These are phyloP conservation scores for Elsinoe arachidis DNA, from an alignment of 2,329 filamentous ascomycete genomes.

Conservation along the genomic window DNA sequence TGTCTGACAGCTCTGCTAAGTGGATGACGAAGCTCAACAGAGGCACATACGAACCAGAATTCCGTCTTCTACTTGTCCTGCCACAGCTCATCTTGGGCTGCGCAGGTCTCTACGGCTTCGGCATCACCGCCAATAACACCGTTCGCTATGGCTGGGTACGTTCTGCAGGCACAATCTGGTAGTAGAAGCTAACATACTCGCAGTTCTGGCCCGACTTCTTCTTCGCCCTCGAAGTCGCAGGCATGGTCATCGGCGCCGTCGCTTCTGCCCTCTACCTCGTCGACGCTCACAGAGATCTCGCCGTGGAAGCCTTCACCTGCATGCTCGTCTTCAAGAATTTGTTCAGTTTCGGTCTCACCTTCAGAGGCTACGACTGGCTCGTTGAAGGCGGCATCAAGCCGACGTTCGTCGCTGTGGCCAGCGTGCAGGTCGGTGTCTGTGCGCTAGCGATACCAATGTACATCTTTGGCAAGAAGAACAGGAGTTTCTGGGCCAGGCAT, in stretches of 20 bases:
- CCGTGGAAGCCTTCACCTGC: constrained; percentile 82
- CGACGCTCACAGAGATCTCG: constrained; percentile 79
- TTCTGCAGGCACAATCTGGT: neutral
- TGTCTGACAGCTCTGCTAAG: constrained; percentile 65
- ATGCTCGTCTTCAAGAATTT: constrained; percentile 92
- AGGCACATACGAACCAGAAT: constrained; percentile 86
- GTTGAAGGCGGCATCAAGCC: constrained; percentile 51
- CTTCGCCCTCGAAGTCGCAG: constrained; percentile 73
- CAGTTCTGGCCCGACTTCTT: constrained; percentile 64
- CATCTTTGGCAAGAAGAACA: constrained; percentile 67
- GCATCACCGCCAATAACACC: constrained; percentile 57
- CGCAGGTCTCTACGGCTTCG: constrained; percentile 77
- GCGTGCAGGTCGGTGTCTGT: constrained; percentile 71
- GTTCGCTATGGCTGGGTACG: constrained; percentile 53
- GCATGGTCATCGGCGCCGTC: constrained; percentile 88
- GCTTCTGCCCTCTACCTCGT: constrained; percentile 81
- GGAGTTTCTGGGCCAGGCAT: constrained; percentile 66
- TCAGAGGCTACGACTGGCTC: constrained; percentile 77
- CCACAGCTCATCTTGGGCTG: constrained; percentile 72
- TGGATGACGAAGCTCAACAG: constrained; percentile 64
- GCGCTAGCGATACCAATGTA: constrained; percentile 67
- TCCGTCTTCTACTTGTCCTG: constrained; percentile 71
- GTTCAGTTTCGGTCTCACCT: constrained; percentile 80
- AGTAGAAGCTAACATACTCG: neutral
- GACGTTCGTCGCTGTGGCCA: constrained; percentile 62